Conservation (phyloP, 2,329 filamentous ascomycete species). For the Aspergillus pseudonomiae region DNA sequence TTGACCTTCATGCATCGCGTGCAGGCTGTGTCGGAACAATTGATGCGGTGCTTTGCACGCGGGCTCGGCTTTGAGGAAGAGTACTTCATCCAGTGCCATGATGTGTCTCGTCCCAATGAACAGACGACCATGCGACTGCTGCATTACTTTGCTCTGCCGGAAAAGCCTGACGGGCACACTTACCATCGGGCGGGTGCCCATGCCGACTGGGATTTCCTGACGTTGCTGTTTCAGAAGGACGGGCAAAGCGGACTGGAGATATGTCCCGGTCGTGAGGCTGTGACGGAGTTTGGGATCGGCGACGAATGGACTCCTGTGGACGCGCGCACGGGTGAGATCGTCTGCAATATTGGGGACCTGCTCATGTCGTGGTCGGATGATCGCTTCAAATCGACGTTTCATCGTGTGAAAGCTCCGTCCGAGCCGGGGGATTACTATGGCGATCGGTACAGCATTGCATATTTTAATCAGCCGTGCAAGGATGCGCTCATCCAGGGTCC, state of each 20-base stretch:
- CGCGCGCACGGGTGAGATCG: constrained; percentile 56
- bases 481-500: constrained; percentile 64
- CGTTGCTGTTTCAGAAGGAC: constrained; percentile 63
- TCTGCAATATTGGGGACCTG: constrained; percentile 69
- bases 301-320: constrained; percentile 68
- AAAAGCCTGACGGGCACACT: constrained; percentile 40
- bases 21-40: constrained; percentile 56
- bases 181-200: constrained; percentile 66
- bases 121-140: constrained; percentile 61
- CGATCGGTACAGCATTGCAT: constrained; percentile 66
- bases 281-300: constrained; percentile 61
- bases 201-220: constrained; percentile 66
- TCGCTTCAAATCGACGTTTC: constrained; percentile 67
- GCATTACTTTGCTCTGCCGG: constrained; percentile 57
- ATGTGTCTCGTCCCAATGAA: constrained; percentile 52
- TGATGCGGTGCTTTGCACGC: constrained; percentile 50
- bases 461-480: constrained; percentile 66
- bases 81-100: constrained; percentile 60
- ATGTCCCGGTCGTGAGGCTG: constrained; percentile 64
- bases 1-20: constrained; percentile 59
- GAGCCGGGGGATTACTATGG: constrained; percentile 60
- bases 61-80: constrained; percentile 60
- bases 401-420: constrained; percentile 64
- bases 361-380: constrained; percentile 70
- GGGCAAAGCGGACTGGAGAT: constrained; percentile 67